phyloP scores from a whole-genome alignment of 73 alveolate species.

The Paramecium caudatum region DNA sequence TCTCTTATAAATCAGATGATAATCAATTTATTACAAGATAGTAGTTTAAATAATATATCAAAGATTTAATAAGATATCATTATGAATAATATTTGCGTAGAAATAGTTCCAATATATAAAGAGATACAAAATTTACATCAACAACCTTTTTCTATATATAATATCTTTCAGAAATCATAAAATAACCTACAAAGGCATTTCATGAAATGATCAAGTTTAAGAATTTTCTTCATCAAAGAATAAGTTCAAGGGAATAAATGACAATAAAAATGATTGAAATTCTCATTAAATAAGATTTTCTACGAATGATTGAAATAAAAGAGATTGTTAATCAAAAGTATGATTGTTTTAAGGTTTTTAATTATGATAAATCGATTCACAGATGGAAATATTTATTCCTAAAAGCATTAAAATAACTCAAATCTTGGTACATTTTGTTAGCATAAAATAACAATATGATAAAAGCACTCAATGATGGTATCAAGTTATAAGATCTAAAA shows the following conservation, averaged over 20 bases:
- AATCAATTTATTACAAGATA: neutral
- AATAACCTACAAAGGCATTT: constrained; percentile 54
- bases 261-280: neutral
- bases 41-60: neutral
- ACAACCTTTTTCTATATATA: constrained; percentile 16
- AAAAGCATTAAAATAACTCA: neutral
- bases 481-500: neutral
- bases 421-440: neutral
- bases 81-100: neutral
- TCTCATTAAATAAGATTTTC: neutral
- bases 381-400: neutral
- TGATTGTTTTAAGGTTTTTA: neutral
- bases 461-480: neutral
- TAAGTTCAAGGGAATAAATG: neutral
- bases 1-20: neutral
- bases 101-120: no score
- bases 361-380: neutral
- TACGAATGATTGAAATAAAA: constrained; percentile 17
- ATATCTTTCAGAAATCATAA: neutral
- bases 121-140: no score
- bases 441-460: neutral
- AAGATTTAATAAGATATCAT: neutral
- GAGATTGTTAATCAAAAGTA: neutral
- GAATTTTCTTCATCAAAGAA: neutral
- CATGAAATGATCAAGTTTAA: constrained; percentile 13